Evolutionary conservation across 2,329 filamentous ascomycete genomes (phyloP).

Genomic region (Ophiosphaerella korrae): DNA sequence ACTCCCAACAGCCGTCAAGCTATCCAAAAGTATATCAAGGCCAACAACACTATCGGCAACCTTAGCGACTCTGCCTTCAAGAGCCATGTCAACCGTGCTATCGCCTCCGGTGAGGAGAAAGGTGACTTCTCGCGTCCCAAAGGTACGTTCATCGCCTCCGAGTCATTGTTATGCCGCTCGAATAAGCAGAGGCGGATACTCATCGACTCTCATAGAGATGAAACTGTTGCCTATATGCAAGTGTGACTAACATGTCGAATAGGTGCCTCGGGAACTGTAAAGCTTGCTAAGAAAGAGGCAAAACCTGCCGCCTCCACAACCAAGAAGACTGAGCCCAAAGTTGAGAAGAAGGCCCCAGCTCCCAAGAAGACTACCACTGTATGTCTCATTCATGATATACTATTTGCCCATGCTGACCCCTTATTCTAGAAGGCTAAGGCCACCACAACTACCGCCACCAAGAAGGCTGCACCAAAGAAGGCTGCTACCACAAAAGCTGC

Average conservation of each 20-base stretch:
- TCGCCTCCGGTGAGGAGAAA: slow-evolving; percentile 82
- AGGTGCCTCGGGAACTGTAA: slow-evolving; percentile 88
- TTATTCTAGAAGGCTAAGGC: slow-evolving; percentile 33
- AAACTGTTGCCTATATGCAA: too few relatives aligned
- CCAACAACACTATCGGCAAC: slow-evolving; percentile 69
- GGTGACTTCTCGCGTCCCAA: slow-evolving; percentile 88
- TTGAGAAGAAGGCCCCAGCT: slow-evolving; percentile 37
- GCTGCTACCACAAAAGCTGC: slow-evolving; percentile 49
- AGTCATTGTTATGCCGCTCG: too few relatives aligned
- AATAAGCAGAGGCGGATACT: too few relatives aligned
- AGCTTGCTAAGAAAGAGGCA: slow-evolving; percentile 81
- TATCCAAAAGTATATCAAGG: slow-evolving; percentile 75
- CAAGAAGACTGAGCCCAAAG: slow-evolving; percentile 38
- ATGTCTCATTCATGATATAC: slow-evolving; percentile 5
- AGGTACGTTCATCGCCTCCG: slow-evolving; percentile 62
- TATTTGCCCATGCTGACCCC: slow-evolving; percentile 14
- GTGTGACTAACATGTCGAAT: slow-evolving; percentile 29
- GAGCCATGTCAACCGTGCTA: slow-evolving; percentile 83
- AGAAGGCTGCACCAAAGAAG: slow-evolving; percentile 29
- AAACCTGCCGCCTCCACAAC: slow-evolving; percentile 35
- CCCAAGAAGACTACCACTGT: slow-evolving; percentile 36
- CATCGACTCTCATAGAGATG: too few relatives aligned
- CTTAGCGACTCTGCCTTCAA: slow-evolving; percentile 65
- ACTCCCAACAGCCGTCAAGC: slow-evolving; percentile 64
- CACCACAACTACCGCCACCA: slow-evolving; percentile 13